These are phyloP conservation scores for Entophlyctis luteolus DNA, from an alignment of 192 early-diverging fungal genomes.

Conservation along the genomic window DNA sequence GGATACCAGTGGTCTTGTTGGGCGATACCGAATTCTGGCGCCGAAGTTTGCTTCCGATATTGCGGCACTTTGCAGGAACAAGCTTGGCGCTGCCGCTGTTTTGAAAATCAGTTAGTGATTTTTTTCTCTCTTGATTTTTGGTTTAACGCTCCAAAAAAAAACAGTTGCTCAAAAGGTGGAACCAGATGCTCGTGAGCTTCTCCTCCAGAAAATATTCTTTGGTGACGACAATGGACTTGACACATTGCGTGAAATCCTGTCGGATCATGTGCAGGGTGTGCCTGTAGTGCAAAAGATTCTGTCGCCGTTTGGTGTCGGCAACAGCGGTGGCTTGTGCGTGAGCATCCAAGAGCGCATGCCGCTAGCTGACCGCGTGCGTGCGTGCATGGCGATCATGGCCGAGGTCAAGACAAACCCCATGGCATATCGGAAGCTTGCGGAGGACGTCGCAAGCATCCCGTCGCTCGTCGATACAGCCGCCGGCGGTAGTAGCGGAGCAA, in stretches of 20 bases:
- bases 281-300: conserved; percentile 85
- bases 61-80: conserved; percentile 78
- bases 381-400: conserved; percentile 47
- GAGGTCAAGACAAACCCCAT: conserved; percentile 64
- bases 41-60: conserved; percentile 73
- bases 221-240: too few relatives aligned
- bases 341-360: conserved; percentile 70
- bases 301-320: too few relatives aligned
- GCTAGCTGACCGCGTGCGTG: conserved; percentile 72
- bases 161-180: conserved; percentile 81
- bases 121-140: background rate
- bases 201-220: conserved; percentile 82
- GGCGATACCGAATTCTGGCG: conserved; percentile 79
- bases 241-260: conserved; percentile 41
- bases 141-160: conserved; percentile 2
- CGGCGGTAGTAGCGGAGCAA: too few relatives aligned
- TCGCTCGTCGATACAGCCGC: too few relatives aligned
- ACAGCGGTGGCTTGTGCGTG: too few relatives aligned
- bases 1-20: conserved; percentile 78
- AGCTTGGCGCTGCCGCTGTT: conserved; percentile 79
- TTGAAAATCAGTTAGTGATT: conserved; percentile 65
- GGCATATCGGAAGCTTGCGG: conserved; percentile 75
- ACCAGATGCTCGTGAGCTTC: conserved; percentile 78
- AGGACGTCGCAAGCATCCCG: conserved; percentile 74
- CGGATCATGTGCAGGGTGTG: conserved; percentile 84